These are phyloP conservation scores for Metschnikowia kunwiensis DNA, from an alignment of 805 yeast genomes.

Conservation along the genomic window DNA sequence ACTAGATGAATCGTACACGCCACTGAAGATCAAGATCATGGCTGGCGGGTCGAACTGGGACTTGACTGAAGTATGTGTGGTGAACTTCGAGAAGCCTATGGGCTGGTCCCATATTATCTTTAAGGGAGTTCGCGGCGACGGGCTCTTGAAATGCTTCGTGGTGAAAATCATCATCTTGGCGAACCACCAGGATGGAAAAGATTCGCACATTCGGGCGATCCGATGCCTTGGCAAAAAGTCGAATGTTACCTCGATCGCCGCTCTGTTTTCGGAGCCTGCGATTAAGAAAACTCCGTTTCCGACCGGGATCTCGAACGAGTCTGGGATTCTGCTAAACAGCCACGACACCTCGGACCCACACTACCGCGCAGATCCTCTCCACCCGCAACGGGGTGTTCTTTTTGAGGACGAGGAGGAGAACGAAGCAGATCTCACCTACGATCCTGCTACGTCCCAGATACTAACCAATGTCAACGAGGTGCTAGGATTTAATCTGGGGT, in stretches of 20 bases:
- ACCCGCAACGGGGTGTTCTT: not conserved
- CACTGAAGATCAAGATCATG: slow-evolving; percentile 57
- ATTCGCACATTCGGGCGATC: slow-evolving; percentile 80
- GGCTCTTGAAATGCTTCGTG: slow-evolving; percentile 62
- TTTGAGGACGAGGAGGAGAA: slow-evolving; percentile 9
- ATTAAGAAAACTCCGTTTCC: not conserved
- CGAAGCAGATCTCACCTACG: slow-evolving; percentile 11
- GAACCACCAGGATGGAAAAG: slow-evolving; percentile 95
- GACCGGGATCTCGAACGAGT: slow-evolving; percentile 5
- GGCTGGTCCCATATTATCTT: slow-evolving; percentile 77
- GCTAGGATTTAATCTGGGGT: slow-evolving; percentile 42
- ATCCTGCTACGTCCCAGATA: slow-evolving; percentile 25
- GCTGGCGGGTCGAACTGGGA: slow-evolving; percentile 82
- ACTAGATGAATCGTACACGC: slow-evolving; percentile 91
- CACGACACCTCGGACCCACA: not conserved
- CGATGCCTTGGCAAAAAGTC: slow-evolving; percentile 48
- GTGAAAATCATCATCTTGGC: slow-evolving; percentile 60
- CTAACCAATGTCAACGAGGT: slow-evolving; percentile 36
- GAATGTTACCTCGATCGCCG: slow-evolving; percentile 7
- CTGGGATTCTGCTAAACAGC: slow-evolving; percentile 16
- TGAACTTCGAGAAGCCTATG: slow-evolving; percentile 58
- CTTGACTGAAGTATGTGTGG: slow-evolving; percentile 59
- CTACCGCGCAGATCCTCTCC: too few species aligned
- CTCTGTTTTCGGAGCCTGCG: slow-evolving; percentile 1
- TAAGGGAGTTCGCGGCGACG: slow-evolving; percentile 50